A percentile compares a stretch with the other conserved stretches of the same genome.
Conservation (phyloP, 2,329 filamentous ascomycete species). For the Arthrobotrys iridis region DNA sequence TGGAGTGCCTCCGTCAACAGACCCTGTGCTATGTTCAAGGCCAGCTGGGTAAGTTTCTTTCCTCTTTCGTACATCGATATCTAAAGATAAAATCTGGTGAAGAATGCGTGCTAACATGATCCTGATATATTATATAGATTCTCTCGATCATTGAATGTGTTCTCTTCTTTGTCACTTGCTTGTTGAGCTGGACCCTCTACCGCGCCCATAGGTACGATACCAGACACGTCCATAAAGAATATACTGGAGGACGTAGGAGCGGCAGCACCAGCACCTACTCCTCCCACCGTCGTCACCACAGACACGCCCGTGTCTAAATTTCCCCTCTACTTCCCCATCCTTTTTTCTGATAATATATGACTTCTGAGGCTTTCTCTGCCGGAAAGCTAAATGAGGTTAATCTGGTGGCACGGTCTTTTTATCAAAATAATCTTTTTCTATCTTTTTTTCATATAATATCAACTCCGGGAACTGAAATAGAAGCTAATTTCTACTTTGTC, state of each 20-base stretch:
- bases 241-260: constrained; percentile 48
- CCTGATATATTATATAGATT: constrained; percentile 11
- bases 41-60: constrained; percentile 77
- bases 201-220: constrained; percentile 48
- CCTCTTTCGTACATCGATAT: constrained; percentile 56
- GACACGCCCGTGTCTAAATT: constrained; percentile 46
- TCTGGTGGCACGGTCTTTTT: constrained; percentile 24
- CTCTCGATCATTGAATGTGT: constrained; percentile 80
- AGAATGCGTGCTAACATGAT: constrained; percentile 18
- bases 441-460: constrained; percentile 13
- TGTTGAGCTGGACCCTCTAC: constrained; percentile 71
- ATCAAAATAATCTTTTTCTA: neutral
- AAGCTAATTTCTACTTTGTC: constrained; percentile 20
- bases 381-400: neutral
- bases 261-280: constrained; percentile 52
- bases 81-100: neutral
- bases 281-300: constrained; percentile 49
- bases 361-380: neutral
- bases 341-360: neutral
- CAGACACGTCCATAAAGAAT: constrained; percentile 50
- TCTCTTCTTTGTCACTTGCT: constrained; percentile 79
- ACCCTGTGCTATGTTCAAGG: constrained; percentile 91
- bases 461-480: constrained; percentile 1
- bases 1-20: constrained; percentile 72
- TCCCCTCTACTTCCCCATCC: too few relatives aligned